Base-by-base conservation (phyloP, 768 basidiomycete genomes). In the Amanita fuliginea region DNA sequence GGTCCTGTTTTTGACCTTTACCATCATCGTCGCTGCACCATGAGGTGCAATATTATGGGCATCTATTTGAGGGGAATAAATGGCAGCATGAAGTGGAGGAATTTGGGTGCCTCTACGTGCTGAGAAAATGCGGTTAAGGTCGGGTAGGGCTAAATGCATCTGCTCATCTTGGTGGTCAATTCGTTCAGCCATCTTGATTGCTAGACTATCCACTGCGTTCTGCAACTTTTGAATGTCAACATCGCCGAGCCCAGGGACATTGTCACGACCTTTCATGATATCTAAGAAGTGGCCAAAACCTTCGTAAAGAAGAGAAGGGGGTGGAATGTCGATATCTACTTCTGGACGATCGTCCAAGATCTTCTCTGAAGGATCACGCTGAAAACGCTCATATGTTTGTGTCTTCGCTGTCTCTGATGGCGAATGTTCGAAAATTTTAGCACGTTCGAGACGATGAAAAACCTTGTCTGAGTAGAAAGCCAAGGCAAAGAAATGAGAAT, bases 211-310 rank as follows among this genome's bases (percentile, higher is more conserved):
- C 35, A 55, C 55, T 18, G 32, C 52, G n/a, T 40, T 19, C 18
- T 49, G 28, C 30, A 51, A 43, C 47, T 41, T 11, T 19, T 24
- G 4, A 14, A 50, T 14, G 45, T 52, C 36, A 21, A 56, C 36
- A 6, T 50, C 28, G n/a, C 26, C 36, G 11, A 51, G 48, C 32
- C 46, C 36, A 28, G 43, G 46, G 39, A 56, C 49, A 49, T 44
- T 39, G 9, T 21, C 21, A 11, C 39, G 39, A 26, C 49, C 56
- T 26, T 56, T 41, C 28, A 55, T 41, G 34, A 61, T 54, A 40
- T 61, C 59, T n/a, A 57, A 37, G 45, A 60, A 60, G 33, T 54
- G 53, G 13, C 58, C 59, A 46, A 57, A 60, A 8, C 56, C 56
- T 42, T 52, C 51, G 46, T 59, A 61, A 21, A 60, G 57, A 43